These are phyloP conservation scores for Cyanodermella asteris DNA, from an alignment of 2,329 filamentous ascomycete genomes.

Conservation along the genomic window DNA sequence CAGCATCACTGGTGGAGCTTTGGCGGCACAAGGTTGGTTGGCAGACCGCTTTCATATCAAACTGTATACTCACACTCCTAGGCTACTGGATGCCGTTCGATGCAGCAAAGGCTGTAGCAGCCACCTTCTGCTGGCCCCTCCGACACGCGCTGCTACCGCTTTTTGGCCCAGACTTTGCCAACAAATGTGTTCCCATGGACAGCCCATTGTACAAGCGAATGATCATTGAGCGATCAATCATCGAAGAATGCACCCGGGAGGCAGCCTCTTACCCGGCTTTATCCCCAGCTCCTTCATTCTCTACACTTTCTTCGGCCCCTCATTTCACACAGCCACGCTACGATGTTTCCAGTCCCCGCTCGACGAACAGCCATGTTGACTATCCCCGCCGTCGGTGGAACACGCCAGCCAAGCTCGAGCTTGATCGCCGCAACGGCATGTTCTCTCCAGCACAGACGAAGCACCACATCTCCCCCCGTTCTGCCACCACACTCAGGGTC, in stretches of 20 bases:
- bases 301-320: not conserved
- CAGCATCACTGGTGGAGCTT: conserved; percentile 81
- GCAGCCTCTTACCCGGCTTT: conserved; percentile 7
- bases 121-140: conserved; percentile 74
- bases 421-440: too few species aligned
- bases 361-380: too few species aligned
- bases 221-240: conserved; percentile 32
- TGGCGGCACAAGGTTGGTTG: conserved; percentile 60
- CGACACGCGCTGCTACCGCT: conserved; percentile 71
- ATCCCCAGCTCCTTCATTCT: conserved; percentile 1
- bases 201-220: conserved; percentile 43
- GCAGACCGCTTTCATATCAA: conserved; percentile 1
- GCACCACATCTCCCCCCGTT: too few species aligned
- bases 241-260: conserved; percentile 9
- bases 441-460: too few species aligned
- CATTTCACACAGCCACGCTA: conserved; percentile 1
- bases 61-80: conserved; percentile 17
- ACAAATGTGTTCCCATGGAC: conserved; percentile 43
- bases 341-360: too few species aligned
- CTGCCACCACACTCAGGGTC: too few species aligned
- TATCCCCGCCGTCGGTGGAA: too few species aligned
- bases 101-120: conserved; percentile 67
- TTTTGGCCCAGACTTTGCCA: conserved; percentile 66
- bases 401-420: too few species aligned
- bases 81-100: conserved; percentile 93